Evolutionary conservation across 306 rosid species (phyloP).

Genomic region (Casuarina glauca): DNA sequence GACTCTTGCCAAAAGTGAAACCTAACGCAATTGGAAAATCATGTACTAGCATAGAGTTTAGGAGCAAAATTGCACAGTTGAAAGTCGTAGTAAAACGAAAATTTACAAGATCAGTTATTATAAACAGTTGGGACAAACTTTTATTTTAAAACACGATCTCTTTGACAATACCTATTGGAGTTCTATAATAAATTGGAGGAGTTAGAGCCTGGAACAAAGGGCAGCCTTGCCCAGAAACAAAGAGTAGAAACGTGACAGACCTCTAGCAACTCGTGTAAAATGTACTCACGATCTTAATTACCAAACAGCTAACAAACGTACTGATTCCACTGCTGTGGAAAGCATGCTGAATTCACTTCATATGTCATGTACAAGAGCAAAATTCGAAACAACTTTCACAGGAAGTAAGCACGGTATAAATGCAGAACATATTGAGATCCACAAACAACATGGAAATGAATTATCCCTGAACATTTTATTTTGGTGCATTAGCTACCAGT

Average conservation of each 20-base stretch:
- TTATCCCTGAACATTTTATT: neutral
- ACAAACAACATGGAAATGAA: neutral
- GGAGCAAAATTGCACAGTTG: neutral
- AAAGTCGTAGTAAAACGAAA: neutral
- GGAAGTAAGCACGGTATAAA: neutral
- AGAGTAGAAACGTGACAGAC: too few species aligned
- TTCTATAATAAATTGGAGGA: neutral
- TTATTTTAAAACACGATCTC: neutral
- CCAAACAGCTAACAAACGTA: neutral
- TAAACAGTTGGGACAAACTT: neutral
- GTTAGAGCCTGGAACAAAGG: too few species aligned
- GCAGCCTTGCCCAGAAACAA: too few species aligned
- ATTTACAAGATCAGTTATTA: neutral
- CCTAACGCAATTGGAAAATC: conserved; percentile 37
- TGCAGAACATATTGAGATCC: neutral
- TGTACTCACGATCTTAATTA: neutral
- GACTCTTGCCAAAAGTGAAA: conserved; percentile 36
- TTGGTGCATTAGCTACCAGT: neutral
- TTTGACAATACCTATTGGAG: neutral
- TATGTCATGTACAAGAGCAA: neutral
- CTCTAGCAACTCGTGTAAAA: neutral
- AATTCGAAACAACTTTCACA: neutral
- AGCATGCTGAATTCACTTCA: neutral
- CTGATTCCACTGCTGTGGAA: neutral
- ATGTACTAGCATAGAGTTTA: neutral